phyloP scores from a whole-genome alignment of 2,329 filamentous ascomycete species.

The Fusarium nematophilum region DNA sequence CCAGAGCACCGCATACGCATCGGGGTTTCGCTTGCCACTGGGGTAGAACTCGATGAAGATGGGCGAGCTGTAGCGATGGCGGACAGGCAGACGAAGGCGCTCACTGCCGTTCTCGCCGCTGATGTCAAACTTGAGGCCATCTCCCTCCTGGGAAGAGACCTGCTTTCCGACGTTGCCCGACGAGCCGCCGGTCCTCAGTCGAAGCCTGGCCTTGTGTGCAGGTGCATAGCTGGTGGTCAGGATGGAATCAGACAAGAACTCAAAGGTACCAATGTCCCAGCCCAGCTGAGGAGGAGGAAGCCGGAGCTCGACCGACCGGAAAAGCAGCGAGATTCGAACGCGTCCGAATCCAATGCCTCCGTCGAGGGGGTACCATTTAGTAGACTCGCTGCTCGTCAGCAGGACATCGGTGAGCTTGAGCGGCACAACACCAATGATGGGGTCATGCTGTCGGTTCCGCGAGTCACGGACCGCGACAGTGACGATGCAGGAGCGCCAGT shows the following conservation, averaged over 20 bases:
- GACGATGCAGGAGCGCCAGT: constrained; percentile 89
- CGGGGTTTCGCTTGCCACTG: constrained; percentile 73
- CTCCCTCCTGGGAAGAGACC: constrained; percentile 70
- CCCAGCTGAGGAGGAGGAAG: constrained; percentile 88
- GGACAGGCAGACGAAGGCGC: constrained; percentile 82
- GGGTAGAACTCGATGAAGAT: constrained; percentile 88
- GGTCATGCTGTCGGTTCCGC: constrained; percentile 91
- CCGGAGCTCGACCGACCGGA: constrained; percentile 87
- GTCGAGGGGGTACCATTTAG: constrained; percentile 95
- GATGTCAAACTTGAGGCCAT: constrained; percentile 63
- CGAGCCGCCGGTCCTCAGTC: constrained; percentile 86
- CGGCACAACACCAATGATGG: constrained; percentile 91
- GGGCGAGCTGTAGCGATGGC: constrained; percentile 89
- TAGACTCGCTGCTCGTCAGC: constrained; percentile 85
- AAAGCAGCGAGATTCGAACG: constrained; percentile 87
- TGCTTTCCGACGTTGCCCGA: constrained; percentile 75
- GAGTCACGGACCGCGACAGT: constrained; percentile 91
- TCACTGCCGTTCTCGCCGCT: constrained; percentile 53
- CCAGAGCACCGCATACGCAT: constrained; percentile 86
- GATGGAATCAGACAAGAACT: constrained; percentile 81
- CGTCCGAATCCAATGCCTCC: constrained; percentile 94
- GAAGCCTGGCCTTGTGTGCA: constrained; percentile 77
- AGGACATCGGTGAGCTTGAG: constrained; percentile 90
- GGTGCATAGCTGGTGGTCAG: constrained; percentile 71
- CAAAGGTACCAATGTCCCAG: constrained; percentile 96